A percentile compares a stretch with the other conserved stretches of the same genome.
Conservation (phyloP, 441 rosid genomes). For the Breynia disticha region DNA sequence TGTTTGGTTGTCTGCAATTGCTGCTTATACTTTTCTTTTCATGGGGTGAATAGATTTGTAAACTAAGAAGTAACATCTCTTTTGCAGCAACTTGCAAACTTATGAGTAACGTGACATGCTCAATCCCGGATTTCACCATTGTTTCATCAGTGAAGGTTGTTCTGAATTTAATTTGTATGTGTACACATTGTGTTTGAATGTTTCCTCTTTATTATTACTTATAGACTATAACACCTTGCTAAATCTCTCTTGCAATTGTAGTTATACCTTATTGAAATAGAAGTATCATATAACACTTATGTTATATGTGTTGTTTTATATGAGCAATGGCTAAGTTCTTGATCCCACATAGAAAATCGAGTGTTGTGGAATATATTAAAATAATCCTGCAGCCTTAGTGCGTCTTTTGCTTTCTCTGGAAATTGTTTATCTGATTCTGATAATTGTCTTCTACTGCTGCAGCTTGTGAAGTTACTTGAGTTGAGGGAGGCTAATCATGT, state of each 20-base stretch:
- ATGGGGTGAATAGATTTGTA: neutral
- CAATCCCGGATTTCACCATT: conserved; percentile 90
- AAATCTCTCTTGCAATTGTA: no score
- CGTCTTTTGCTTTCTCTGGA: neutral
- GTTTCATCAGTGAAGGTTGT: conserved; percentile 84
- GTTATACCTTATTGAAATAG: no score
- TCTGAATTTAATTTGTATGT: conserved; percentile 12
- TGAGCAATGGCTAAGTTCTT: no score
- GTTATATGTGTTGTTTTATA: no score
- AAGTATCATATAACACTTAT: no score
- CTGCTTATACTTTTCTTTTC: conserved; percentile 5
- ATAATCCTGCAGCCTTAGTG: no score
- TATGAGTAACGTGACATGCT: conserved; percentile 70
- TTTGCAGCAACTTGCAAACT: conserved; percentile 80
- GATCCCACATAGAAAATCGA: no score
- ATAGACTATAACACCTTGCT: no score
- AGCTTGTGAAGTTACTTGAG: conserved; percentile 97
- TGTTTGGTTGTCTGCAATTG: neutral
- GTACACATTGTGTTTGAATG: neutral
- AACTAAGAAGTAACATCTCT: conserved; percentile 9
- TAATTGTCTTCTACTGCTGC: conserved; percentile 22
- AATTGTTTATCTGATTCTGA: conserved; percentile 4
- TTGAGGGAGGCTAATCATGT: conserved; percentile 88
- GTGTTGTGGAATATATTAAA: no score
- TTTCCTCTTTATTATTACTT: no score